A percentile compares a stretch with the other conserved stretches of the same genome.
These are phyloP conservation scores for Suhomyces taliae DNA, from an alignment of 1,139 yeast genomes.

Conservation along the genomic window DNA sequence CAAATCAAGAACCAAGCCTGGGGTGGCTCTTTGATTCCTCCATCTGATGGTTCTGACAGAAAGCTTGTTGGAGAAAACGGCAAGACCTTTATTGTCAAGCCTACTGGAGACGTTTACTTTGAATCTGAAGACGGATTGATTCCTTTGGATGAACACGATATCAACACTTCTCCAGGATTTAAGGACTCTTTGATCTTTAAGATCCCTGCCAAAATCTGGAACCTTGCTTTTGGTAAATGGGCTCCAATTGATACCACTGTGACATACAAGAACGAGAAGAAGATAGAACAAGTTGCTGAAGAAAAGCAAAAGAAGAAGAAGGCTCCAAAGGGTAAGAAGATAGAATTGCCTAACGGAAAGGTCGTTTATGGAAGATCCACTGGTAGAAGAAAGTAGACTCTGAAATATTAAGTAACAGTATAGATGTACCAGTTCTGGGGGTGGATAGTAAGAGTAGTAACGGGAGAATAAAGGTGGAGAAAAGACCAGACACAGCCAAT, in stretches of 20 bases:
- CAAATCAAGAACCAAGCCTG: constrained; percentile 61
- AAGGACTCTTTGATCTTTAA: constrained; percentile 56
- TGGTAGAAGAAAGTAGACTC: background rate
- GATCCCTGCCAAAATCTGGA: constrained; percentile 48
- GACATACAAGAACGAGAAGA: constrained; percentile 15
- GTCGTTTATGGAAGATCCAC: constrained; percentile 49
- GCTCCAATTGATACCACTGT: constrained; percentile 29
- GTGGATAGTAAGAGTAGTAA: too few relatives aligned
- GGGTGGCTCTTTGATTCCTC: constrained; percentile 53
- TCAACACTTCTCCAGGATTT: constrained; percentile 43
- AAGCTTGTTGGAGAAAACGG: constrained; percentile 45
- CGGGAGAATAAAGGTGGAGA: too few relatives aligned
- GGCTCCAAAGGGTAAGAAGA: constrained; percentile 43
- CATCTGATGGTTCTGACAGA: constrained; percentile 47
- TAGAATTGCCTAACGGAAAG: constrained; percentile 60
- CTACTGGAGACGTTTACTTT: constrained; percentile 68
- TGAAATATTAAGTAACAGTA: background rate
- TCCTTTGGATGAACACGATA: constrained; percentile 40
- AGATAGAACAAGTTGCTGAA: constrained; percentile 11
- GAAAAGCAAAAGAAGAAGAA: constrained; percentile 31
- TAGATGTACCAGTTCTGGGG: background rate
- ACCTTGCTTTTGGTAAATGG: constrained; percentile 42
- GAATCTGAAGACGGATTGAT: constrained; percentile 41
- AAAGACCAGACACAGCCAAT: too few relatives aligned
- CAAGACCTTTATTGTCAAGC: constrained; percentile 61